These are phyloP conservation scores for Wickerhamomyces sp. DNA, from an alignment of 1,139 yeast species.

Conservation along the genomic window DNA sequence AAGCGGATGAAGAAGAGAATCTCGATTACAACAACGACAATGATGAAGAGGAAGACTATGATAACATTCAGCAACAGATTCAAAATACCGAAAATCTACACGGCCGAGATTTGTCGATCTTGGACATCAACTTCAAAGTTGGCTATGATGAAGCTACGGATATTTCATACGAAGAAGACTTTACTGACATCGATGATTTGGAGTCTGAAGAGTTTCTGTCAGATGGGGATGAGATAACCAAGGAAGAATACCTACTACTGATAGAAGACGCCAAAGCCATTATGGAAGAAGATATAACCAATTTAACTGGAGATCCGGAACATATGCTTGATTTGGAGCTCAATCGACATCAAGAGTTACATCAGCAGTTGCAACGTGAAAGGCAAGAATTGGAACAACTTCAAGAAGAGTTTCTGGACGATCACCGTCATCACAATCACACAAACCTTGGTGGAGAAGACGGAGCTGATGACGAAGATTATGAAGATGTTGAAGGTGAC, in stretches of 20 bases:
- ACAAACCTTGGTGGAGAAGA: constrained; percentile 8
- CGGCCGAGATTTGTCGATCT: not conserved
- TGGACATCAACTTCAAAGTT: constrained; percentile 1
- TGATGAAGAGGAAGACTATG: constrained; percentile 6
- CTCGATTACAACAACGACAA: constrained; percentile 32
- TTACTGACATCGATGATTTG: constrained; percentile 6
- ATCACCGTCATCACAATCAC: constrained; percentile 6
- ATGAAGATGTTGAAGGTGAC: constrained; percentile 25
- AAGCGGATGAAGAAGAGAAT: constrained; percentile 32
- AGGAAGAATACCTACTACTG: constrained; percentile 6
- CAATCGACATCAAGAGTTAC: constrained; percentile 16
- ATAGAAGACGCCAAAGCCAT: constrained; percentile 3
- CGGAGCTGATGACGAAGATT: constrained; percentile 5
- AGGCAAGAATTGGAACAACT: constrained; percentile 16
- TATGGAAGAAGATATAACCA: constrained; percentile 6
- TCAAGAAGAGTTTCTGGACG: constrained; percentile 22
- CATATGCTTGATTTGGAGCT: constrained; percentile 13
- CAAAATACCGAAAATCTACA: no score
- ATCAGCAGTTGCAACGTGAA: constrained; percentile 17
- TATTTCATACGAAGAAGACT: constrained; percentile 20
- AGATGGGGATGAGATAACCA: constrained; percentile 7
- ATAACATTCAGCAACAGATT: constrained; percentile 13
- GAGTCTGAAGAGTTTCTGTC: constrained; percentile 7
- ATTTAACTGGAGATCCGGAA: constrained; percentile 1
- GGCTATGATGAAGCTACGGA: constrained; percentile 23